Evolutionary conservation across 371 early-diverging fungal genomes (phyloP), one percentile per base, ranked within the genome.

Genomic region (Circinella umbellata): DNA sequence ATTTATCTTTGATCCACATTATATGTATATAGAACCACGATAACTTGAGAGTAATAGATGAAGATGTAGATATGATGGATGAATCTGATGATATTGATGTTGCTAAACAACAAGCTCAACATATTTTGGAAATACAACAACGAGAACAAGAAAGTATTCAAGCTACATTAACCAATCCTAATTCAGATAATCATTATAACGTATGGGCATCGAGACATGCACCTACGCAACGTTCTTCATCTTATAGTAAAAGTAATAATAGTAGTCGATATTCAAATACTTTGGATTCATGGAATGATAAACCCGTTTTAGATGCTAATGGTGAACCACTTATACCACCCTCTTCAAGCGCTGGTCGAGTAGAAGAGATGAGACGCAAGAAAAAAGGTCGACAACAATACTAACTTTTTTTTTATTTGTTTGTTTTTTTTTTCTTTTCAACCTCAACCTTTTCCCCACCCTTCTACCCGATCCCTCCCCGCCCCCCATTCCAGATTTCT

Each of bases 41-140:
- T 27, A 27, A 27, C 27, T 27, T 27, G 27, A 27, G 27, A 27
- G 27, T 27, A 27, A 27, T 27, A 27, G 70, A 70, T 11, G 70
- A 65, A 27, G 70, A 70, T 27, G 51, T 60, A 10, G 70, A 65
- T 13, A 65, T 70, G 65, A 51, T 65, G 18, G 65, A 65, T 37
- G 61, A 57, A 35, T 46, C 64, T 48, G 62, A 61, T 15, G 27
- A 18, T 27, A 34, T 57, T 34, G 57, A 57, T 57, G 57, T 57
- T 5, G 57, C 15, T 5, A 20, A 4, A n/a, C 57, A 34, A 34
- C 57, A 34, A 51, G 42, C 42, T 9, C 42, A 42, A 42, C 9
- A 6, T 6, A 42, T 42, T 11, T 11, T 42, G 1, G 17, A 51
- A 51, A 51, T 3, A 51, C 4, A 4, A n/a, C 51, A 51, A 27